phyloP scores from a whole-genome alignment of 148 eudicot species.

The Dysphania ambrosioides region DNA sequence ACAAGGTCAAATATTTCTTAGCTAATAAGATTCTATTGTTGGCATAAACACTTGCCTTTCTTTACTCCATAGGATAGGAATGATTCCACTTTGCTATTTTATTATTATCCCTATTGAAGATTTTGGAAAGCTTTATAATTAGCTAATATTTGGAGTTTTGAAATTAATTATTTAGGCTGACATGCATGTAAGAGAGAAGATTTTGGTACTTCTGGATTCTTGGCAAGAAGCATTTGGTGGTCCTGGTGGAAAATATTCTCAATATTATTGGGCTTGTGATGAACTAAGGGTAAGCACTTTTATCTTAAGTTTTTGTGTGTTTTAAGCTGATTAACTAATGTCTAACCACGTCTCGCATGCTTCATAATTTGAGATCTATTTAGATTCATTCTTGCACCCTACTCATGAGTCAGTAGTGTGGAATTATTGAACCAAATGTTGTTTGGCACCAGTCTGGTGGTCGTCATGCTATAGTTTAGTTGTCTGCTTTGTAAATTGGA shows the following conservation, averaged over 20 bases:
- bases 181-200: constrained; percentile 70
- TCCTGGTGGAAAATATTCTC: constrained; percentile 68
- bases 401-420: too few species aligned
- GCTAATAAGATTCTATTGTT: neutral
- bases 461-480: too few species aligned
- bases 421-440: neutral
- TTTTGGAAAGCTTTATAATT: neutral
- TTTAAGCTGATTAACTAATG: neutral
- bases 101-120: neutral
- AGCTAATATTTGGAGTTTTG: neutral
- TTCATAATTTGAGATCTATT: neutral
- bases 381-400: too few species aligned
- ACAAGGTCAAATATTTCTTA: neutral
- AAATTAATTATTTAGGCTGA: constrained; percentile 51
- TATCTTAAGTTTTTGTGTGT: neutral
- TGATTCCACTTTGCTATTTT: neutral
- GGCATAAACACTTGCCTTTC: neutral
- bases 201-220: constrained; percentile 66
- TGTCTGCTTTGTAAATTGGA: too few species aligned
- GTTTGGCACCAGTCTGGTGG: neutral
- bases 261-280: constrained; percentile 86
- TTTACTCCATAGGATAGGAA: neutral
- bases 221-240: constrained; percentile 99
- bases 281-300: constrained; percentile 64
- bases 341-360: neutral